These are phyloP conservation scores for Dissoconium aciculare DNA, from an alignment of 2,329 filamentous ascomycete species.

Conservation along the genomic window DNA sequence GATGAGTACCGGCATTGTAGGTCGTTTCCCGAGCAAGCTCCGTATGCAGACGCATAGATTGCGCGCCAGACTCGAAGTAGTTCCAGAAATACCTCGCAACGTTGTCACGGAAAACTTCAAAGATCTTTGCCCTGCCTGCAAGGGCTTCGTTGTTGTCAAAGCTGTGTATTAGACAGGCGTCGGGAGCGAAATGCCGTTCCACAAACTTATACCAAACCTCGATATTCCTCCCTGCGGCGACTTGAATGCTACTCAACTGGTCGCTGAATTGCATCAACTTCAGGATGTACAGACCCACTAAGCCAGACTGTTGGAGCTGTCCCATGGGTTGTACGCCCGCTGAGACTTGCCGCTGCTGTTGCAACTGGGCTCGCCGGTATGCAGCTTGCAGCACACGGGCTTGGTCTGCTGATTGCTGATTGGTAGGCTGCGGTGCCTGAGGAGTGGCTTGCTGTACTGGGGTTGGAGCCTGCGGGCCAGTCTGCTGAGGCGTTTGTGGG, in stretches of 20 bases:
- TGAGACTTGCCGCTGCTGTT: conserved; percentile 18
- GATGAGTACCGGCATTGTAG: conserved; percentile 47
- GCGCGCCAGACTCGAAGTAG: conserved; percentile 75
- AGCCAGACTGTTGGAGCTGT: conserved; percentile 14
- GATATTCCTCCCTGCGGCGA: conserved; percentile 49
- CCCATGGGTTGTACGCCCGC: conserved; percentile 17
- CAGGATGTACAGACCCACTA: conserved; percentile 32
- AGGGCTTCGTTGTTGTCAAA: conserved; percentile 11
- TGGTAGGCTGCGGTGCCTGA: conserved; percentile 27
- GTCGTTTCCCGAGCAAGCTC: conserved; percentile 49
- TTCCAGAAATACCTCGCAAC: conserved; percentile 81
- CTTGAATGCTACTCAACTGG: conserved; percentile 38
- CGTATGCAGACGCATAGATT: conserved; percentile 70
- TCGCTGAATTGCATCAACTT: conserved; percentile 43
- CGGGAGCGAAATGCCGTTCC: conserved; percentile 61
- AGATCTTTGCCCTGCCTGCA: conserved; percentile 49
- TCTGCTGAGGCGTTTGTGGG: conserved; percentile 23
- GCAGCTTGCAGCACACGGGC: conserved; percentile 13
- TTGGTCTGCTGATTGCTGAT: conserved; percentile 23
- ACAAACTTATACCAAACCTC: conserved; percentile 70
- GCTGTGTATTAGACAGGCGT: conserved; percentile 52
- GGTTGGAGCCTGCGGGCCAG: conserved; percentile 28
- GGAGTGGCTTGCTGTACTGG: conserved; percentile 15
- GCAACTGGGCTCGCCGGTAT: conserved; percentile 9
- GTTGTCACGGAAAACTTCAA: conserved; percentile 69